A percentile compares a stretch with the other conserved stretches of the same genome.
These are phyloP conservation scores for Cordyceps fumosorosea DNA, from an alignment of 2,329 filamentous ascomycete genomes.

Conservation along the genomic window DNA sequence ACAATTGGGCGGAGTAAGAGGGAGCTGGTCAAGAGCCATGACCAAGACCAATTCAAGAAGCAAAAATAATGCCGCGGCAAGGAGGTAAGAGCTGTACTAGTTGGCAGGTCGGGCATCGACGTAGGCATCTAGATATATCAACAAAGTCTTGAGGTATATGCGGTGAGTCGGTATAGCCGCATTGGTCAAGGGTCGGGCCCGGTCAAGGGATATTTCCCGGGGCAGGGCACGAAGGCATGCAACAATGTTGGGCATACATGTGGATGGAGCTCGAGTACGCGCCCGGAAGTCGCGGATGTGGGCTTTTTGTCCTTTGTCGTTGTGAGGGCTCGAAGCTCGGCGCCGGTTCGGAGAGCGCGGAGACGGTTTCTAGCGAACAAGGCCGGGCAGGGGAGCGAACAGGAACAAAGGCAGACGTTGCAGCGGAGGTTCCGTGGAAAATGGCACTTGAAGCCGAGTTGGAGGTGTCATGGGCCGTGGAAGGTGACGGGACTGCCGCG, in stretches of 20 bases:
- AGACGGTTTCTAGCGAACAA: neutral
- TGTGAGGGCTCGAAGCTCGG: neutral
- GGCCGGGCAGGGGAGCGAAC: neutral
- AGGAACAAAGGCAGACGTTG: no score
- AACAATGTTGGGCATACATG: neutral
- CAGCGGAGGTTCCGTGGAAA: neutral
- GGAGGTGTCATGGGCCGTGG: neutral
- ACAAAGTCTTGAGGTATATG: no score
- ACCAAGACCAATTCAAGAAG: no score
- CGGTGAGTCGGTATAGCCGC: neutral
- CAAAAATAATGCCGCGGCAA: no score
- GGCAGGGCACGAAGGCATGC: neutral
- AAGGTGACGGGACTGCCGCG: neutral
- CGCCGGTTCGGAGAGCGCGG: neutral
- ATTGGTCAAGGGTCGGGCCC: neutral
- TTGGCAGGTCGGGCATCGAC: no score
- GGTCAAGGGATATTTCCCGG: neutral
- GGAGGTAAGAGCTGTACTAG: no score
- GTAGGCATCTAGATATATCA: no score
- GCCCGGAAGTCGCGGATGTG: constrained; percentile 4
- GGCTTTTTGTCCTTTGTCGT: neutral
- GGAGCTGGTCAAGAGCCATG: no score
- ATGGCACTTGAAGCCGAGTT: neutral
- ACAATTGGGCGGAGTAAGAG: no score
- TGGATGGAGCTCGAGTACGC: neutral